Evolutionary conservation across 768 basidiomycete species (phyloP).

Genomic region (Sarcodon aspratus): DNA sequence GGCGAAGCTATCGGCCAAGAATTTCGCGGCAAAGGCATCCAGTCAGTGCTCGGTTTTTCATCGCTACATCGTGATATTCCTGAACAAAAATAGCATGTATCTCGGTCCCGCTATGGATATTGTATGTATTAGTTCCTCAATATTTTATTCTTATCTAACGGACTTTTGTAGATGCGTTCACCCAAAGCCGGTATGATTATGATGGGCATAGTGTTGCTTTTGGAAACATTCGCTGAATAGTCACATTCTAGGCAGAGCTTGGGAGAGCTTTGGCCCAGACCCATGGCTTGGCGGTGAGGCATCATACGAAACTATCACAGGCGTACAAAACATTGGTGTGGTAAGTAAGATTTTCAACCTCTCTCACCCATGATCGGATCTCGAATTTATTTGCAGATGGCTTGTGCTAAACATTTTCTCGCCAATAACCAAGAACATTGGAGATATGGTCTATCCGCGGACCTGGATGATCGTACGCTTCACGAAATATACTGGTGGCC

Average conservation of each 20-base stretch:
- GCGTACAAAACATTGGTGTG: constrained; percentile 20
- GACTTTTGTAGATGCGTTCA: not conserved
- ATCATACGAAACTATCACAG: constrained; percentile 18
- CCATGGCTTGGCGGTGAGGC: constrained; percentile 21
- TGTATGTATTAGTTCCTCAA: no score
- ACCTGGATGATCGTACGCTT: constrained; percentile 8
- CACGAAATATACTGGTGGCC: constrained; percentile 9
- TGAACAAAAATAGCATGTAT: constrained; percentile 2
- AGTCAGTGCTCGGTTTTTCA: constrained; percentile 18
- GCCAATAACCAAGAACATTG: constrained; percentile 6
- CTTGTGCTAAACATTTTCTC: not conserved
- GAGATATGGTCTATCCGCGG: constrained; percentile 6
- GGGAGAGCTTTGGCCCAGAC: constrained; percentile 12
- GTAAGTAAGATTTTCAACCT: not conserved
- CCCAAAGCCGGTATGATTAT: not conserved
- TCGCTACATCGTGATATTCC: not conserved
- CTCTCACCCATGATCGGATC: not conserved
- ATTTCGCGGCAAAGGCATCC: constrained; percentile 26
- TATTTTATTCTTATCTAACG: not conserved
- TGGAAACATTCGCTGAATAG: not conserved
- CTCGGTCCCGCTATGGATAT: constrained; percentile 8
- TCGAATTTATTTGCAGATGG: not conserved
- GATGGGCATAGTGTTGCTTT: not conserved
- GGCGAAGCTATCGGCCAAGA: constrained; percentile 28
- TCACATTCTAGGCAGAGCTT: constrained; percentile 1